phyloP scores from a whole-genome alignment of 2,329 filamentous ascomycete genomes.

The Magnaporthiopsis rhizophila region DNA sequence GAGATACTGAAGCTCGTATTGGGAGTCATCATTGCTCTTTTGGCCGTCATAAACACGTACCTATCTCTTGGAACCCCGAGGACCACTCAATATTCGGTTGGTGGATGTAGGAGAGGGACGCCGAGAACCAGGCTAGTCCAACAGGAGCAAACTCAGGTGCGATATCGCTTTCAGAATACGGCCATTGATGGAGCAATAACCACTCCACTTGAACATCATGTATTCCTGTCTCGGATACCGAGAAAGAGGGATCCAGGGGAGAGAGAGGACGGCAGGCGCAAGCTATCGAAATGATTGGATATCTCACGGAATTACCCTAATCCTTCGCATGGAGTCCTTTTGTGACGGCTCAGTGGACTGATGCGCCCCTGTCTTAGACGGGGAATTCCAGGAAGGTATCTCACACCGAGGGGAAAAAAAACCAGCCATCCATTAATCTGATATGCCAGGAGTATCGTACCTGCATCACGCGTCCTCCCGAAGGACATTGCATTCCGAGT shows the following conservation, averaged over 20 bases:
- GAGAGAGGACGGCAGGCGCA: background rate
- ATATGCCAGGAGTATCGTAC: too few species aligned
- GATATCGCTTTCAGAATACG: background rate
- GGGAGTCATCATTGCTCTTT: background rate
- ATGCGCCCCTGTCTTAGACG: background rate
- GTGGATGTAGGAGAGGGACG: background rate
- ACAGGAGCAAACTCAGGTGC: background rate
- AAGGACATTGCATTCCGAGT: background rate
- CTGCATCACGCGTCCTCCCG: background rate
- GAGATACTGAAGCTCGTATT: background rate
- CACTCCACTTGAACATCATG: too few species aligned
- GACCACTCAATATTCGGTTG: background rate
- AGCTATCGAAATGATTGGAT: background rate
- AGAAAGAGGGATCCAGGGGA: background rate
- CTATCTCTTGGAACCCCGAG: too few species aligned
- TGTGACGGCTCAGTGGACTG: background rate
- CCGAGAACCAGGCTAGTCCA: background rate
- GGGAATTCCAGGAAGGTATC: background rate
- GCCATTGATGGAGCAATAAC: background rate
- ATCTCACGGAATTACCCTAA: background rate
- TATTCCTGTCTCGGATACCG: background rate
- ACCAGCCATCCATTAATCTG: background rate
- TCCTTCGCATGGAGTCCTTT: background rate
- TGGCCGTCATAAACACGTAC: background rate
- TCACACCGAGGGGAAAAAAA: background rate